Conservation (phyloP, 2,329 filamentous ascomycete genomes). For the Alternaria novae-zelandiae region DNA sequence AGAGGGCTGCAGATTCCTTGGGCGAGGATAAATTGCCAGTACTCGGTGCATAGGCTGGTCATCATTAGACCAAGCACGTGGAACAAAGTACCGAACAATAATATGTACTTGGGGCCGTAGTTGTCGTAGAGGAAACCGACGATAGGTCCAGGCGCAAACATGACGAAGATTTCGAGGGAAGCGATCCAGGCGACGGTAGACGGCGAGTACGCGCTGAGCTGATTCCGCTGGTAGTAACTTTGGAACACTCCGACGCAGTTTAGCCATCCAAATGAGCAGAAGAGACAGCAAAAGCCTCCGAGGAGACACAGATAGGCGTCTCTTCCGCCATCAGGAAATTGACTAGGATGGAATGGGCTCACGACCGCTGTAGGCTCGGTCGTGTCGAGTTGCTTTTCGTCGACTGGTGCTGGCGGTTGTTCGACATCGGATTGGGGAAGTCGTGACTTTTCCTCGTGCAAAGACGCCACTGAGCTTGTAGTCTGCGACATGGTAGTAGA, state of each 20-base stretch:
- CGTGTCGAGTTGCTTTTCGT: constrained; percentile 17
- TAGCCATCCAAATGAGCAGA: constrained; percentile 52
- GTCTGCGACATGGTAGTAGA: constrained; percentile 16
- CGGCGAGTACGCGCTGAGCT: constrained; percentile 48
- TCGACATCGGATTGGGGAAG: constrained; percentile 17
- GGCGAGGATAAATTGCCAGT: constrained; percentile 62
- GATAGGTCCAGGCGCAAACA: constrained; percentile 63
- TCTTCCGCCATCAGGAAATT: constrained; percentile 48
- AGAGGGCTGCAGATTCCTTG: constrained; percentile 61
- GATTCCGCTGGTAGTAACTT: constrained; percentile 54
- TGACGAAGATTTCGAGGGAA: constrained; percentile 53
- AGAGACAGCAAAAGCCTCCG: constrained; percentile 36
- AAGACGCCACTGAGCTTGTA: constrained; percentile 19
- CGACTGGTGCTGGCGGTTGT: constrained; percentile 12
- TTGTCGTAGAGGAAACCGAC: constrained; percentile 70
- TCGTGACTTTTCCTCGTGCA: constrained; percentile 23
- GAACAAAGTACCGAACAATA: constrained; percentile 60
- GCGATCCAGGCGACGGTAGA: constrained; percentile 56
- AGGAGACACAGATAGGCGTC: constrained; percentile 44
- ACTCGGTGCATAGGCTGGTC: constrained; percentile 62
- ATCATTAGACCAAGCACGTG: constrained; percentile 70
- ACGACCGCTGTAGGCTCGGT: constrained; percentile 5
- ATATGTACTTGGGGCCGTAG: constrained; percentile 64
- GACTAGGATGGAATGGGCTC: constrained; percentile 37
- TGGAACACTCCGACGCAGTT: constrained; percentile 56